phyloP scores from a whole-genome alignment of 2,329 filamentous ascomycete species.

The Colletotrichum nymphaeae region DNA sequence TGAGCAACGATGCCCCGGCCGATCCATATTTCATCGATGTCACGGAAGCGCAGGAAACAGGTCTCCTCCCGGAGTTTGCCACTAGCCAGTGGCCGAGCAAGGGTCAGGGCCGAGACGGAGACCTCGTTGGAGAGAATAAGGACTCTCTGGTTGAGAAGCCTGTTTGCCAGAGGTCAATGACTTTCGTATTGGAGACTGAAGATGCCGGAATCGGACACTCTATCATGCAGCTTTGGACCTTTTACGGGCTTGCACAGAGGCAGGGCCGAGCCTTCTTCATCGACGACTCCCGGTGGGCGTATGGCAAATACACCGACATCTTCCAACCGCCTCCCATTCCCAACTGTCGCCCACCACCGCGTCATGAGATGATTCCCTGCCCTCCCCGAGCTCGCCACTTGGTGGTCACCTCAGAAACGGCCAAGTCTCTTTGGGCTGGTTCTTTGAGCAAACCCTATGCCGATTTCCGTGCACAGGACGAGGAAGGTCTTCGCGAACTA shows the following conservation, averaged over 20 bases:
- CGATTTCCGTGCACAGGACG: conserved; percentile 52
- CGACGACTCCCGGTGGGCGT: conserved; percentile 86
- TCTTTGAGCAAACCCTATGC: conserved; percentile 65
- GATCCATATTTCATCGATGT: conserved; percentile 82
- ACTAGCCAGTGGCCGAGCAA: conserved; percentile 36
- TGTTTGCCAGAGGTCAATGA: conserved; percentile 78
- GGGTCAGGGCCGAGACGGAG: conserved; percentile 40
- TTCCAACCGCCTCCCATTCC: conserved; percentile 76
- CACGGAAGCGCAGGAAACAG: conserved; percentile 73
- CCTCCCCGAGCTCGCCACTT: conserved; percentile 81
- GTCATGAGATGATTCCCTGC: conserved; percentile 82
- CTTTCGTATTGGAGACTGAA: conserved; percentile 78
- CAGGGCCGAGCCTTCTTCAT: conserved; percentile 85
- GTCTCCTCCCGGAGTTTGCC: conserved; percentile 64
- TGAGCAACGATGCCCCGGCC: conserved; percentile 66
- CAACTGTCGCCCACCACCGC: conserved; percentile 77
- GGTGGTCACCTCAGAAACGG: conserved; percentile 77
- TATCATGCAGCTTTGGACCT: conserved; percentile 84
- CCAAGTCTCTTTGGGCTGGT: conserved; percentile 72
- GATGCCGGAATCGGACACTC: conserved; percentile 83
- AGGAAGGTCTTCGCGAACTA: conserved; percentile 63
- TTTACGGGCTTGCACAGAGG: conserved; percentile 81
- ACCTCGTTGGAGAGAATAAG: conserved; percentile 60
- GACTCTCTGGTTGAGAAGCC: conserved; percentile 58
- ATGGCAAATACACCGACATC: conserved; percentile 79